Evolutionary conservation across 192 early-diverging fungal species (phyloP).

Genomic region (Blastocladiella britannica): DNA sequence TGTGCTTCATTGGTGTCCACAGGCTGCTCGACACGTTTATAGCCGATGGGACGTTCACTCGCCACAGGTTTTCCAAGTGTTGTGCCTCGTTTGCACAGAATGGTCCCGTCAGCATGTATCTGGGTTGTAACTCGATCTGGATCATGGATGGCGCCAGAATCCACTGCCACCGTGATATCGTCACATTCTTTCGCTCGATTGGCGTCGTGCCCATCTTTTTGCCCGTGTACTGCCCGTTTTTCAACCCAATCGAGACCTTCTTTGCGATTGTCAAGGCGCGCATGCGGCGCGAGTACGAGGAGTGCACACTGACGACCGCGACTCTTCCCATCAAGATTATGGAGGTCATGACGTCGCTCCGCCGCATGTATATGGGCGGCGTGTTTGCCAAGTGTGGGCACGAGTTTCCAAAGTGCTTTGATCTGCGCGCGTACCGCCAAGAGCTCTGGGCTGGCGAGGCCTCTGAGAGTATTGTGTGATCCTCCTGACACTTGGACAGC

Average conservation of each 20-base stretch:
- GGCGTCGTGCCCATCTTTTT: conserved; percentile 7
- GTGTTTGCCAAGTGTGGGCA: no score
- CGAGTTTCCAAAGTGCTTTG: no score
- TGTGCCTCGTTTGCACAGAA: not conserved
- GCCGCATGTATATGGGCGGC: no score
- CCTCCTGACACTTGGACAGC: no score
- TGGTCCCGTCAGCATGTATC: not conserved
- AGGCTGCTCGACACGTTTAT: not conserved
- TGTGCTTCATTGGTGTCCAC: not conserved
- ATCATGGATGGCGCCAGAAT: not conserved
- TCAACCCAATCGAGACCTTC: conserved; percentile 12
- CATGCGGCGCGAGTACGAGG: no score
- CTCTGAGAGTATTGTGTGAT: no score
- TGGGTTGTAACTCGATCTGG: not conserved
- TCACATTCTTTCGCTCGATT: not conserved
- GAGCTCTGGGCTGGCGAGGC: no score
- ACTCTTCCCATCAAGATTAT: no score
- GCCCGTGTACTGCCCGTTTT: conserved; percentile 12
- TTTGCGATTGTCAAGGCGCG: conserved; percentile 11
- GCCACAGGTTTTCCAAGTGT: not conserved
- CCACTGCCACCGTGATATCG: not conserved
- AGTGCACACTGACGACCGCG: no score
- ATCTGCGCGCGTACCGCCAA: no score
- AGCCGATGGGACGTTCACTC: not conserved
- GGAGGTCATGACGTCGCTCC: no score